Evolutionary conservation across 371 early-diverging fungal genomes (phyloP), one percentile per base, ranked within the genome.

Genomic region (Thermomucor indicae-seudaticae): DNA sequence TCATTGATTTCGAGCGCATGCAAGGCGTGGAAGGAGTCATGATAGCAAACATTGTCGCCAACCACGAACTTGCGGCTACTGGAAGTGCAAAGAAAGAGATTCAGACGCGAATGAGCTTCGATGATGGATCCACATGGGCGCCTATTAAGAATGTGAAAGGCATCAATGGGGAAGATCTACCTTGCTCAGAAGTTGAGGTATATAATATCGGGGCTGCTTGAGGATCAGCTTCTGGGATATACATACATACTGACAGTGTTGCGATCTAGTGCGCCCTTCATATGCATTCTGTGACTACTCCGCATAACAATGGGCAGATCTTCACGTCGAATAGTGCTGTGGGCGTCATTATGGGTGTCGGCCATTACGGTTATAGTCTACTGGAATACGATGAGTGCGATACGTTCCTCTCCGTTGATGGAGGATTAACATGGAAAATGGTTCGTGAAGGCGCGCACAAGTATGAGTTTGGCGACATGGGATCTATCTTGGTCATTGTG

Each of bases 321-420:
- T 90, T 86, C 55, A 86, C 91, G 4, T 78, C 88, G 0, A 55
- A 72, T 27, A 70, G 84, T 4, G 88, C 95, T 10, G 84, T 95
- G 0, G 97, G 97, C 35, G 69, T 92, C 8, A 61, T 95, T 30
- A 71, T 95, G 75, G 97, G 93, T 17, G 93, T 96, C 7, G 97
- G 97, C 6, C 89, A 79, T 52, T 95, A 92, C 11, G 95, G 96
- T 10, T 40, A 69, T 0, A 58, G 70, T 45, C 70, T 96, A 14
- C 43, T 77, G 25, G 78, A 79, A 14, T 90, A 88, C 62, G 80
- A 76, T 16, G 77, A 85, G 30, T 84, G 90, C 47, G 90, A 92
- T 60, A 92, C 92, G 0, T 96, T 88, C 55, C 42, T 94, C 37
- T 86, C 85, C 4, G 71, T 72, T 12, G 97, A 98, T 60, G 93